Evolutionary conservation across 208 protist species (phyloP).

Genomic region (Leishmania mexicana): DNA sequence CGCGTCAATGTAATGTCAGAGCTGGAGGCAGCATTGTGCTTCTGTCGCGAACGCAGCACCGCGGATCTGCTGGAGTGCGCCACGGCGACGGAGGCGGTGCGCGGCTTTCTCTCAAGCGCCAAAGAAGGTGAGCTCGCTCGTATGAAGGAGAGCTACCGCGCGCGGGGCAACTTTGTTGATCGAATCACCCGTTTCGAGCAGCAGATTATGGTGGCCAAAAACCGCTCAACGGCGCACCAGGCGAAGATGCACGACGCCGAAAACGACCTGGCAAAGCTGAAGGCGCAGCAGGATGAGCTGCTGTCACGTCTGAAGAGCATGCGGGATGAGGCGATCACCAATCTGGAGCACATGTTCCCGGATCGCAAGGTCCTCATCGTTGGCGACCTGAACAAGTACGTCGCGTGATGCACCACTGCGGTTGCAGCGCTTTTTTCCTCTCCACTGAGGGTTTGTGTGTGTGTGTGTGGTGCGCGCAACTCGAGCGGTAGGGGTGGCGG

Average conservation of each 20-base stretch:
- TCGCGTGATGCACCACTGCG: constrained; percentile 16
- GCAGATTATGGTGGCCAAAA: constrained; percentile 34
- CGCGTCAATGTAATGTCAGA: constrained; percentile 54
- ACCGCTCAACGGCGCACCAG: constrained; percentile 38
- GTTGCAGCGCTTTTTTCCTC: background rate
- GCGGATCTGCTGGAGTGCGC: constrained; percentile 11
- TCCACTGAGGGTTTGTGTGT: background rate
- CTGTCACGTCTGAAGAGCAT: constrained; percentile 16
- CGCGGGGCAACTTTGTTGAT: constrained; percentile 42
- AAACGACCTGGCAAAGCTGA: constrained; percentile 40
- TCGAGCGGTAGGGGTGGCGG: background rate
- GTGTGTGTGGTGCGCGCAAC: background rate
- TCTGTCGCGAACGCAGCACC: constrained; percentile 45
- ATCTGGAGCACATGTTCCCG: constrained; percentile 64
- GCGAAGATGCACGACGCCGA: constrained; percentile 39
- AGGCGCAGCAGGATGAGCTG: constrained; percentile 41
- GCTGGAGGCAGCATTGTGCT: constrained; percentile 51
- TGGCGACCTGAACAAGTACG: constrained; percentile 79
- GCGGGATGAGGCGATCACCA: constrained; percentile 47
- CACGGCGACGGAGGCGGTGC: constrained; percentile 13
- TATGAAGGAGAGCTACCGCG: constrained; percentile 55
- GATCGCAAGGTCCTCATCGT: constrained; percentile 61
- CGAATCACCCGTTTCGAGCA: constrained; percentile 47
- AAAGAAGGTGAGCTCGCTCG: constrained; percentile 55
- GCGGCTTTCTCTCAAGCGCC: constrained; percentile 31